Base-by-base conservation (phyloP, 805 yeast genomes). In the Sugiyamaella boreocaroliniensis region DNA sequence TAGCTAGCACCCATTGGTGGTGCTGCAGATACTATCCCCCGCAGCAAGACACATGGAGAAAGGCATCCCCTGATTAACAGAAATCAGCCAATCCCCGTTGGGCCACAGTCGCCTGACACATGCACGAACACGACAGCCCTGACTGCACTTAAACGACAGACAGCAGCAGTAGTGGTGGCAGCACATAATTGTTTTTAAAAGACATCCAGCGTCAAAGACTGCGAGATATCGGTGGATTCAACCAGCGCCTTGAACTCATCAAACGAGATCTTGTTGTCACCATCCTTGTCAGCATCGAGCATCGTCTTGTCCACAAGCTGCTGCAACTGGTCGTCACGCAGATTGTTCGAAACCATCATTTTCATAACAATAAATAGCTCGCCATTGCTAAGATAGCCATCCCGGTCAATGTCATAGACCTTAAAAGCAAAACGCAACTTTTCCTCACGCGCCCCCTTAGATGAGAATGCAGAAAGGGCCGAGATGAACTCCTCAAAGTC, bases 251-350 rank as follows among this genome's bases (percentile, higher is more conserved):
- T 81, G 68, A 93, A 93, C 74, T 93, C 99, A 40, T 81, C 89
- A 65, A 89, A 93, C 55, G 85, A 83, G 55, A 93, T 71, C 60
- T 78, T 81, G 0, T 96, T 95, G 64, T 89, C 97, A 1, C 92
- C 90, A 61, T 90, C 96, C 29, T 68, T 62, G 64, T 90, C 98
- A 49, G 89, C 90, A 67, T 92, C 97, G 82, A 89, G 81, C 58
- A 95, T 89, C 0, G 99, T 89, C 68, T 95, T 83, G 68, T 93
- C 98, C n/a, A 92, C 97, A 50, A 93, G 80, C 69, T 95, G 98
- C 68, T 93, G 99, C 52, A 93, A 76, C 63, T 93, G 96, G 26
- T 80, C 81, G 54, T 87, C 95, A 56, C 82, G 85, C 53, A 95
- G 71, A 64, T 93, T 89, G 60, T 82, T 84, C 1, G 98, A 99